Evolutionary conservation across 495 filamentous ascomycete genomes (phyloP).

Genomic region (Pyrenula aspistea): DNA sequence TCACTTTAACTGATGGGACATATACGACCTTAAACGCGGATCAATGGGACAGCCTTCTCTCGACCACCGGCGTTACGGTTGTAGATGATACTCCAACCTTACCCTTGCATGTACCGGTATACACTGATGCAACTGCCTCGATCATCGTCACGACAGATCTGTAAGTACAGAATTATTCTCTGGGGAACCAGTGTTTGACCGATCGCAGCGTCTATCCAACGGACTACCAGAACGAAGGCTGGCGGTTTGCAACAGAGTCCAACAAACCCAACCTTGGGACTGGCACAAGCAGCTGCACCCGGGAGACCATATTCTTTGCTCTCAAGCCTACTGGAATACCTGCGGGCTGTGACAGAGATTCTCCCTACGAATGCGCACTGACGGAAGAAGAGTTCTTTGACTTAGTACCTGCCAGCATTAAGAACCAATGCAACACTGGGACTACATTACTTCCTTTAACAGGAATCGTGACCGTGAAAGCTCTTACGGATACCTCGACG

Average conservation of each 20-base stretch:
- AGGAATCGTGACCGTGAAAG: neutral
- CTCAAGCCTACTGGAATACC: neutral
- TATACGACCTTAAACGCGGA: neutral
- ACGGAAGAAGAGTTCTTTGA: neutral
- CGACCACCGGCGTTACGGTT: neutral
- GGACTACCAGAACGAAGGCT: neutral
- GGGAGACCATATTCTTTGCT: neutral
- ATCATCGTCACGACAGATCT: neutral
- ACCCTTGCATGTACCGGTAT: neutral
- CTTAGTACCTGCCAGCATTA: neutral
- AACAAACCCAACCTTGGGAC: neutral
- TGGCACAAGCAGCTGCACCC: neutral
- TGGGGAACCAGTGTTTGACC: neutral
- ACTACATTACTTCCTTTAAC: neutral
- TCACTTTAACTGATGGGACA: neutral
- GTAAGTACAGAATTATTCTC: neutral
- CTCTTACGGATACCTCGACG: neutral
- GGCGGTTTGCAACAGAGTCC: neutral
- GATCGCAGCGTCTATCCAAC: neutral
- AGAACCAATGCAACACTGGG: neutral
- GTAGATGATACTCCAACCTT: neutral
- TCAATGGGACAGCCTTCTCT: neutral
- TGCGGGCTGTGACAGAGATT: neutral
- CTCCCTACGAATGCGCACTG: neutral
- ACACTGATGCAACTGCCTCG: neutral